These are phyloP conservation scores for Fonsecaea erecta DNA, from an alignment of 2,329 filamentous ascomycete genomes.

Conservation along the genomic window DNA sequence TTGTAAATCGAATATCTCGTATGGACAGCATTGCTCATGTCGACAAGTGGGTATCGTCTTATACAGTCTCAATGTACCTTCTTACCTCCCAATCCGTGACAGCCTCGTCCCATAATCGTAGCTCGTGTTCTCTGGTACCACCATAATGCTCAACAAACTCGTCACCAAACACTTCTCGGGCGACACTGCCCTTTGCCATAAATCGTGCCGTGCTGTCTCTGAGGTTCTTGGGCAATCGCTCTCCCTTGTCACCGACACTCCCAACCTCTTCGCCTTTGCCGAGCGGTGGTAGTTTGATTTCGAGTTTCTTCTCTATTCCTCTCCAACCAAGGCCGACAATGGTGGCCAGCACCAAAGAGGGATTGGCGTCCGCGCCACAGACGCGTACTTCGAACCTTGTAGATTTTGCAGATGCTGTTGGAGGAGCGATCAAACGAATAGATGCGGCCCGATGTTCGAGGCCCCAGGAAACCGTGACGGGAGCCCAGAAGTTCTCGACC, in stretches of 20 bases:
- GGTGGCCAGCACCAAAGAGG: constrained; percentile 82
- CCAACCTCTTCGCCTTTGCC: constrained; percentile 85
- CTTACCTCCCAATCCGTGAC: constrained; percentile 89
- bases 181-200: constrained; percentile 76
- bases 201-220: constrained; percentile 84
- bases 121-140: constrained; percentile 89
- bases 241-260: constrained; percentile 70
- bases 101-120: constrained; percentile 88
- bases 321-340: constrained; percentile 88
- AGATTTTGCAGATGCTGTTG: constrained; percentile 79
- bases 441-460: constrained; percentile 92
- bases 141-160: constrained; percentile 95
- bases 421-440: constrained; percentile 85
- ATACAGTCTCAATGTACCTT: constrained; percentile 39
- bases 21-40: constrained; percentile 6
- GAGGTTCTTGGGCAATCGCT: constrained; percentile 79
- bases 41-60: constrained; percentile 26
- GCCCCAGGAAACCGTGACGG: constrained; percentile 96
- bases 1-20: background rate
- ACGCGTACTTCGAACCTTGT: constrained; percentile 93
- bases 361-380: constrained; percentile 90
- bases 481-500: constrained; percentile 99
- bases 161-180: constrained; percentile 91
- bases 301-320: constrained; percentile 88
- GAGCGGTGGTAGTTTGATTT: constrained; percentile 79